phyloP scores from a whole-genome alignment of 345 rosid genomes.

The Rhodamnia rubescens region DNA sequence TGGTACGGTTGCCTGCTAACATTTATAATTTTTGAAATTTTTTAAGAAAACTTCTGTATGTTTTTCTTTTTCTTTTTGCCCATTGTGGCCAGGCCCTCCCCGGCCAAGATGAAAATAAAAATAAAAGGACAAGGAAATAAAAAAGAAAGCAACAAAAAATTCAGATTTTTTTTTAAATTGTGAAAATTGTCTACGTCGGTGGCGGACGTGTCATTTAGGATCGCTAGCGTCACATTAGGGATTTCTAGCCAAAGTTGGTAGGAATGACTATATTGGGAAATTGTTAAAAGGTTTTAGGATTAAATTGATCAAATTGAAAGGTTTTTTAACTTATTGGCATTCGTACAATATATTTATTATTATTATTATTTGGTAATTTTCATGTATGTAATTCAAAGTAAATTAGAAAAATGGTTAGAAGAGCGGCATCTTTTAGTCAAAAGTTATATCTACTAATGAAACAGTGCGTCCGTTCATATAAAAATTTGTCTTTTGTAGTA shows the following conservation, averaged over 20 bases:
- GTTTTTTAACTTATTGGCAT: fast-evolving
- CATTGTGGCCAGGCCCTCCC: neutral
- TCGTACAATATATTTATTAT: fast-evolving
- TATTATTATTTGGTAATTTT: neutral
- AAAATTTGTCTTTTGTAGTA: neutral
- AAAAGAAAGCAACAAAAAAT: too few species aligned
- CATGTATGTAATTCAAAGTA: neutral
- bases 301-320: neutral
- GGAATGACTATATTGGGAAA: neutral
- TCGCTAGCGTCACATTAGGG: fast-evolving
- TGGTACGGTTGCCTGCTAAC: fast-evolving
- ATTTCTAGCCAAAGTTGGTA: neutral
- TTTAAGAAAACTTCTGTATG: neutral
- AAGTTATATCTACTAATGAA: neutral
- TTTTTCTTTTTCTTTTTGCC: neutral
- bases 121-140: too few species aligned
- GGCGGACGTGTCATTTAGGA: fast-evolving
- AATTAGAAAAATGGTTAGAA: neutral
- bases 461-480: neutral
- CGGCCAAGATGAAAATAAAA: too few species aligned
- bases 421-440: neutral
- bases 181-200: too few species aligned
- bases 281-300: neutral
- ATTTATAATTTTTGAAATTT: fast-evolving
- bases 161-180: neutral